Evolutionary conservation across 805 yeast species (phyloP), one percentile per base, ranked within the genome.

Genomic region (Wickerhamiella azyma): DNA sequence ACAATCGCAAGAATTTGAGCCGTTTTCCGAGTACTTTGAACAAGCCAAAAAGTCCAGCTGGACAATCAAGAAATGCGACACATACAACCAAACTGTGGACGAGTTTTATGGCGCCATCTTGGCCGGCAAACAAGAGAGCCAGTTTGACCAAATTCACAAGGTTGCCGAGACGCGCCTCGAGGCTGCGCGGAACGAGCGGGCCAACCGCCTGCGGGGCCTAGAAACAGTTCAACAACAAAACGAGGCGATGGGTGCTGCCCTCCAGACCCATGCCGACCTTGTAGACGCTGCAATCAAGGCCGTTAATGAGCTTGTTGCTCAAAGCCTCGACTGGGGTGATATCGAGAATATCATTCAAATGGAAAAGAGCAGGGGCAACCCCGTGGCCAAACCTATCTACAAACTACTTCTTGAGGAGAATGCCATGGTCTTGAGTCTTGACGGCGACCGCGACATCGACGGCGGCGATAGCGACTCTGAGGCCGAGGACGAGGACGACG

Each of bases 251-350:
- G 97, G 94, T 9, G 79, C 77, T 51, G 66, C 81, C 4, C 77
- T 89, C 26, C 80, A 83, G 50, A 65, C 71, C 32, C 70, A 81
- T 59, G 81, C 89, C 4, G 77, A 76, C 24, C 53, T 75, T 21
- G 85, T 88, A 5, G 92, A 81, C 42, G 74, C 75, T 14, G 85
- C 92, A 41, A 79, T 75, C 49, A 61, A 59, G 7, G 79, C 82
- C 2, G 82, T 89, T 4, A 81, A 79, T 48, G 65, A 68, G 1
- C 64, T 85, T 46, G 51, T 86, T 4, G 78, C 80, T 47, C 92
- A 84, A 57, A 88, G 84, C 52, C 84, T 85, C 85, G 96, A 89
- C 59, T 89, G 98, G 98, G 74, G 75, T 37, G 81, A 85, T 50
- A 88, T 88, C 51, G 95, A 82, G 58, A 76, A 78, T 51, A 63